Percentiles rank a stretch among this genome's conserved stretches.
Conservation (phyloP, 345 rosid genomes). For the Nasturtium officinale region DNA sequence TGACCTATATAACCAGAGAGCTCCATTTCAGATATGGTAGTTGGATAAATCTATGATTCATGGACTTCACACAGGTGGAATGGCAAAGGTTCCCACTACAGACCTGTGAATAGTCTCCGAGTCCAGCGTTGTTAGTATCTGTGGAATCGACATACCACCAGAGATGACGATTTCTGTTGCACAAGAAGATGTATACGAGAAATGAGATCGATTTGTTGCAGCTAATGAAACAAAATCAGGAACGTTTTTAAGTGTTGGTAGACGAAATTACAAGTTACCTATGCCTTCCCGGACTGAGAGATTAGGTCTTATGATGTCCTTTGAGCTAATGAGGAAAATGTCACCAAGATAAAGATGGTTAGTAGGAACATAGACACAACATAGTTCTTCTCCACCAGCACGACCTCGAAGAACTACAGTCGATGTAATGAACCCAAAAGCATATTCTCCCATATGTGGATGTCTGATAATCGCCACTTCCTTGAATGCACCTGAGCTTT, state of each 20-base stretch:
- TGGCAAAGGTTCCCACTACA: conserved; percentile 45
- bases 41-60: conserved; percentile 4
- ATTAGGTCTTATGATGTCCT: conserved; percentile 66
- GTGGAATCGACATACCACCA: conserved; percentile 73
- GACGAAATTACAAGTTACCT: conserved; percentile 46
- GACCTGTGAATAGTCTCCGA: conserved; percentile 44
- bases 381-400: conserved; percentile 65
- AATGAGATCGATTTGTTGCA: neutral
- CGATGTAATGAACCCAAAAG: conserved; percentile 71
- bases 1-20: conserved; percentile 4
- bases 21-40: conserved; percentile 8
- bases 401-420: conserved; percentile 59
- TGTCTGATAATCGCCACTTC: conserved; percentile 77
- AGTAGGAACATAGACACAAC: conserved; percentile 67
- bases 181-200: neutral
- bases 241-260: neutral
- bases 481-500: conserved; percentile 71
- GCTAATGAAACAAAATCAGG: neutral
- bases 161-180: conserved; percentile 69
- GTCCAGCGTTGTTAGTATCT: conserved; percentile 51
- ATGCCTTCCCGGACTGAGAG: conserved; percentile 69
- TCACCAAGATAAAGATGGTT: conserved; percentile 77
- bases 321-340: conserved; percentile 59
- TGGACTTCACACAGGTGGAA: conserved; percentile 40
- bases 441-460: conserved; percentile 68